phyloP scores from a whole-genome alignment of 768 basidiomycete genomes.

The Suillus cothurnatus region DNA sequence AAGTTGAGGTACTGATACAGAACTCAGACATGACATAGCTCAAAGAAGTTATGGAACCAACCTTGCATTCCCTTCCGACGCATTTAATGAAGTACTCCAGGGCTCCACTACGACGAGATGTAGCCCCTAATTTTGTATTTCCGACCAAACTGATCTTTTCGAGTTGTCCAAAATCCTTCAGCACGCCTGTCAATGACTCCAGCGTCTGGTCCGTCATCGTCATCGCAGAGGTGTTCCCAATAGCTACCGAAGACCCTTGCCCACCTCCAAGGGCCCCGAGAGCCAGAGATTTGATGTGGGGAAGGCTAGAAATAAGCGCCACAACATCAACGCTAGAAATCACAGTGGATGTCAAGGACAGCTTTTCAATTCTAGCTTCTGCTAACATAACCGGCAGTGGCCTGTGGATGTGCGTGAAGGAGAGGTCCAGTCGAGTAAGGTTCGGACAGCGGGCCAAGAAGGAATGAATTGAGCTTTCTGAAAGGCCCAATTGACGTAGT shows the following conservation, averaged over 20 bases:
- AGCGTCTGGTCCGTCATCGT: constrained; percentile 58
- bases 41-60: constrained; percentile 24
- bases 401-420: constrained; percentile 59
- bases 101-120: constrained; percentile 35
- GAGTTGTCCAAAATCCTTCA: constrained; percentile 40
- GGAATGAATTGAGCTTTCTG: constrained; percentile 47
- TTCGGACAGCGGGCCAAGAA: constrained; percentile 51
- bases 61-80: constrained; percentile 65
- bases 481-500: constrained; percentile 53
- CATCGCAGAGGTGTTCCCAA: constrained; percentile 50
- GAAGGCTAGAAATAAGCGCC: constrained; percentile 39
- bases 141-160: constrained; percentile 63
- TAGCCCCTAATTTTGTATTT: constrained; percentile 59
- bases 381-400: constrained; percentile 30
- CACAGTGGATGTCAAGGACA: constrained; percentile 62
- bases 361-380: constrained; percentile 43
- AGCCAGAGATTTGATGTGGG: constrained; percentile 48
- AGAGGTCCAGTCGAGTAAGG: constrained; percentile 58
- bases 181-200: constrained; percentile 40
- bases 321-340: constrained; percentile 45
- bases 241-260: constrained; percentile 44
- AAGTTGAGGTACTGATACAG: constrained; percentile 56
- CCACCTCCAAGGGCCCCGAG: constrained; percentile 61
- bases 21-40: constrained; percentile 1
- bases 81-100: constrained; percentile 48